Evolutionary conservation across 1,284 basidiomycete genomes (phyloP).

Genomic region (Fomitiporia mediterranea): DNA sequence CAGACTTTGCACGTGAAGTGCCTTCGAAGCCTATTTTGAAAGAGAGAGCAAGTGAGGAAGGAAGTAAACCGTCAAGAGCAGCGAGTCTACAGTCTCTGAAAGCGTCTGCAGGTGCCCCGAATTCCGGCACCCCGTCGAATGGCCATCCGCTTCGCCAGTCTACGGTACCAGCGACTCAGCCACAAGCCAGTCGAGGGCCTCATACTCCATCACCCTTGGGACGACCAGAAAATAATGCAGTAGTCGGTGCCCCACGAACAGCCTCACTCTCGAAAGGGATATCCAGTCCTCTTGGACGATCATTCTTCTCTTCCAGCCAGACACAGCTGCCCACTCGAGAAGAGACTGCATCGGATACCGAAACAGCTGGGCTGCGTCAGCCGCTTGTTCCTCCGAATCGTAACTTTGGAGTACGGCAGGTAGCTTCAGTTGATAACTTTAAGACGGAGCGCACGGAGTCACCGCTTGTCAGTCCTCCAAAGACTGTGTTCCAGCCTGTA

Average conservation of each 20-base stretch:
- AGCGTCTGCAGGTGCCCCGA: background rate
- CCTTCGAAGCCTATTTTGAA: slow-evolving; percentile 30
- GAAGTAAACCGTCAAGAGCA: slow-evolving; percentile 21
- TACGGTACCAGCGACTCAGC: slow-evolving; percentile 16
- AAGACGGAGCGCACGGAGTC: background rate
- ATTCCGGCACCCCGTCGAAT: background rate
- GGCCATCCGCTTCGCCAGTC: slow-evolving; percentile 4
- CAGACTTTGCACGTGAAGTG: slow-evolving; percentile 42
- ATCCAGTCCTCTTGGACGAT: slow-evolving; percentile 6
- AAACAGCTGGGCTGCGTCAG: background rate
- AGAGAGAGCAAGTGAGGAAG: slow-evolving; percentile 36
- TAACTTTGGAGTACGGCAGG: slow-evolving; percentile 18
- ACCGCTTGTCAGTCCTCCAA: slow-evolving; percentile 1
- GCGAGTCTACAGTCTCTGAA: slow-evolving; percentile 17
- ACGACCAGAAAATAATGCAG: slow-evolving; percentile 36
- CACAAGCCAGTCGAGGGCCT: slow-evolving; percentile 22
- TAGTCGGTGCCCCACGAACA: slow-evolving; percentile 3
- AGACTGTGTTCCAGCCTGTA: slow-evolving; percentile 1
- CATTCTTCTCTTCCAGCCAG: slow-evolving; percentile 1
- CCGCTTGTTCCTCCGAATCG: slow-evolving; percentile 11
- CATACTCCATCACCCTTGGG: slow-evolving; percentile 51
- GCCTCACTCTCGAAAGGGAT: slow-evolving; percentile 12
- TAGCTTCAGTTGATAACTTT: slow-evolving; percentile 2
- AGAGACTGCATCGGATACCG: background rate
- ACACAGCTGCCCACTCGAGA: background rate